These are phyloP conservation scores for Vanrija pseudolonga DNA, from an alignment of 1,284 basidiomycete genomes.

Conservation along the genomic window DNA sequence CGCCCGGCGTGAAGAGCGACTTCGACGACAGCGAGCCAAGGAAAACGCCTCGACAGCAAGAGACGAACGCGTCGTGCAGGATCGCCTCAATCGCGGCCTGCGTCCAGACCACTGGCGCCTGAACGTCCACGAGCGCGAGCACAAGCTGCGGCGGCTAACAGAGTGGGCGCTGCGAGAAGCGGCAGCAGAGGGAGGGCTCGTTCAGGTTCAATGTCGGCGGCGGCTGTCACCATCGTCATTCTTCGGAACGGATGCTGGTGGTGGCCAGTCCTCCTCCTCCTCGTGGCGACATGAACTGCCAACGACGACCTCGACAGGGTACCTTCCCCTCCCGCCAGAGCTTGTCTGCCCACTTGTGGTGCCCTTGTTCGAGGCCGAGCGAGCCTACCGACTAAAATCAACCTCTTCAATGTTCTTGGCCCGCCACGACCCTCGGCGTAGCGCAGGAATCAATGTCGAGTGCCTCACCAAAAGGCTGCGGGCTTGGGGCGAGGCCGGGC, in stretches of 20 bases:
- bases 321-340: conserved; percentile 32
- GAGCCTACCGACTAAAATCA: neutral
- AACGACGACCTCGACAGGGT: conserved; percentile 11
- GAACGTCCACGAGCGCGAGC: conserved; percentile 10
- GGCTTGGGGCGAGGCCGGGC: conserved; percentile 33
- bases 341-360: conserved; percentile 31
- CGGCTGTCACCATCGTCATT: neutral
- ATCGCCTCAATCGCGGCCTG: neutral
- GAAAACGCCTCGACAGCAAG: conserved; percentile 17
- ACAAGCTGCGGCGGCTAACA: conserved; percentile 23
- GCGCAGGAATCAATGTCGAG: conserved; percentile 24
- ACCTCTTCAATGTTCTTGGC: conserved; percentile 9
- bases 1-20: conserved; percentile 25
- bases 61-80: conserved; percentile 15
- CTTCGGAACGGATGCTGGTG: too few relatives aligned
- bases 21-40: conserved; percentile 23
- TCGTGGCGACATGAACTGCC: too few relatives aligned
- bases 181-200: conserved; percentile 28
- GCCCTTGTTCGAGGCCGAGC: conserved; percentile 21
- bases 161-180: conserved; percentile 27
- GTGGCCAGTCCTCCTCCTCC: too few relatives aligned
- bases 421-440: conserved; percentile 17
- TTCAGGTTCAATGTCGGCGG: conserved; percentile 18
- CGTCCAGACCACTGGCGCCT: conserved; percentile 5
- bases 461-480: conserved; percentile 15